Evolutionary conservation across 768 basidiomycete species (phyloP), one percentile per base, ranked within the genome.

Genomic region (Psilocybe tampanensis): DNA sequence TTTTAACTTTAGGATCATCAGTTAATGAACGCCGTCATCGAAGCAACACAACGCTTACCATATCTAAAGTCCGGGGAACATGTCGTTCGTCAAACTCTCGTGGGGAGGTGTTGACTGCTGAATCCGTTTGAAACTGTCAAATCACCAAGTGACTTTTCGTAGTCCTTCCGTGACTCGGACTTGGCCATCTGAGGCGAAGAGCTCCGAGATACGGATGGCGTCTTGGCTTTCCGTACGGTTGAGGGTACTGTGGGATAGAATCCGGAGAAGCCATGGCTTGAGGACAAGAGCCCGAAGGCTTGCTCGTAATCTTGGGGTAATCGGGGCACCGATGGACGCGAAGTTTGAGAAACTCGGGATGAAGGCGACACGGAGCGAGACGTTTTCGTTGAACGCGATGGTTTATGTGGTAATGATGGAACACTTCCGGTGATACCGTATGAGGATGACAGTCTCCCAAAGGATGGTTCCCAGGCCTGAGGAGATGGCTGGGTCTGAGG

Each of bases 401-500:
- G 42, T 18, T 56, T 65, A 3, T 53, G 47, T n/a, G 57, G 63
- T 6, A 61, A 21, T 5, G 54, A 55, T 11, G 57, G 58, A 9
- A 55, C 58, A 43, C 48, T 49, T 21, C 55, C 55, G 42, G 32
- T 48, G 29, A 60, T 60, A 9, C 55, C 56, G 51, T 59, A 55
- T 49, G 44, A 61, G 8, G 60, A 62, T 3, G 64, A 62, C n/a
- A 70, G 56, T 1, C 56, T 53, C 24, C 63, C 61, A 24, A 66
- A 68, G 11, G 66, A 62, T 36, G 64, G 54, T 54, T 70, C 66
- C 51, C 67, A 70, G 44, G 68, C 60, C 51, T 67, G 68, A n/a
- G n/a, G n/a, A 15, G 60, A 43, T 1, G 62, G 47, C 1, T n/a
- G n/a, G n/a, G 55, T 19, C n/a, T 33, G 15, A 18, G 22, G 44